Base-by-base conservation (phyloP, 306 rosid species). In the Mucuna pruriens region DNA sequence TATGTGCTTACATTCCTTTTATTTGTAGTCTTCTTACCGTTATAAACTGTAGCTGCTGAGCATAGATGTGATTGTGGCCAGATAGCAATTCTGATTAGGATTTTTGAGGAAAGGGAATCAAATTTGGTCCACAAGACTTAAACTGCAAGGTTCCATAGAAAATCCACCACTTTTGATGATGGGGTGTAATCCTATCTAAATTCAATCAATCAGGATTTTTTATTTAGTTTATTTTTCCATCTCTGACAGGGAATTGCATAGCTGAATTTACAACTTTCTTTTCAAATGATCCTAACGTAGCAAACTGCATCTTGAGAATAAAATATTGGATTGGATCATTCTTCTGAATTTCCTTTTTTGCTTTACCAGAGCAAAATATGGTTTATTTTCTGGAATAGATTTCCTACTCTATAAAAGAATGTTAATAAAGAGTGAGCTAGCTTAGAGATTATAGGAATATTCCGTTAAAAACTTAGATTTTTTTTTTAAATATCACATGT, bases 71-170 rank as follows among this genome's bases (percentile, higher is more conserved):
- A n/a, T n/a, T n/a, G 33, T 83, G 68, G 74, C 60, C 39, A 57
- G 46, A 68, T 45, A 55, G 60, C 46, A 63, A 51, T 36, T 65
- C 80, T 42, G 19, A 2, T 65, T 64, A 33, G 39, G 72, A 72
- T 64, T 73, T 78, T 65, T 13, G 1, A 45, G 25, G 34, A 54
- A 33, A 44, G 77, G 7, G 72, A 65, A 66, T 54, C 38, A 78
- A 72, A 29, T 58, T 64, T 31, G 86, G 76, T 72, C 72, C 84
- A 84, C 65, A 54, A 78, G 62, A 20, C 86, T 76, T 83, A 48
- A 51, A 38, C 67, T 10, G 7, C 78, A 70, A 49, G 86, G 45
- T 70, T 83, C 40, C 44, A 39, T 71, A 9, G 61, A 49, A 61
- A 77, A 61, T 22, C 29, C 54, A 71, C 73, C 63, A 71, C 70